Evolutionary conservation across 2,329 filamentous ascomycete species (phyloP), one percentile per base, ranked within the genome.

Genomic region (Sclerotinia borealis): DNA sequence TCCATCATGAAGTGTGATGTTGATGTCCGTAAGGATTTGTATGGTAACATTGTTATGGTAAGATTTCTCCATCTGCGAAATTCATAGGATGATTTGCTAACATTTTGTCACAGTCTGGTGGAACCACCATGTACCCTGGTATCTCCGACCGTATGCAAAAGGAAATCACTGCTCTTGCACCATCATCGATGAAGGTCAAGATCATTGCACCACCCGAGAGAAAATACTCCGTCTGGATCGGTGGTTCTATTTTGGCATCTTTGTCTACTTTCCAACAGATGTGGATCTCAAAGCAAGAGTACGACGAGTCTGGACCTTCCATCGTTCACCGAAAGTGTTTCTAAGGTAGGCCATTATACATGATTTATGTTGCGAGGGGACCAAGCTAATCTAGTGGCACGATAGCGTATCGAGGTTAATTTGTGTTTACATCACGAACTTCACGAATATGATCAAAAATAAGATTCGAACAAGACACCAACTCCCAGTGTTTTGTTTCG

Each of bases 241-340:
- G 95, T 95, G 95, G 95, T 88, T 99, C 95, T 81, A 99, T 99
- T 84, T 84, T 99, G 77, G 95, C 95, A 75, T 99, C 95, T 71
- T 91, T 99, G 76, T 99, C 95, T 74, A 99, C 95, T 82, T 99
- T 99, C 93, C 95, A 99, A 87, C 95, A 99, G 85, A 99, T 99
- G 95, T 99, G 95, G 95, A 98, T 99, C 89, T 99, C 95, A 76
- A 99, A 99, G 92, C 95, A 99, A 98, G 93, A 98, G 87, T 98
- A 98, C 89, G 95, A 99, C 85, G 95, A 98, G 92, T 95, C 90
- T 81, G 93, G 93, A 83, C 95, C 93, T 76, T 97, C 93, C 77
- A 98, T 98, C 78, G 93, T 98, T 77, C 93, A 98, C 90, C 91
- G 93, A 89, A 98, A 97, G 92, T 97, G 93, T 91, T 97, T 97